Base-by-base conservation (phyloP, 768 basidiomycete species). In the Mycena metata region DNA sequence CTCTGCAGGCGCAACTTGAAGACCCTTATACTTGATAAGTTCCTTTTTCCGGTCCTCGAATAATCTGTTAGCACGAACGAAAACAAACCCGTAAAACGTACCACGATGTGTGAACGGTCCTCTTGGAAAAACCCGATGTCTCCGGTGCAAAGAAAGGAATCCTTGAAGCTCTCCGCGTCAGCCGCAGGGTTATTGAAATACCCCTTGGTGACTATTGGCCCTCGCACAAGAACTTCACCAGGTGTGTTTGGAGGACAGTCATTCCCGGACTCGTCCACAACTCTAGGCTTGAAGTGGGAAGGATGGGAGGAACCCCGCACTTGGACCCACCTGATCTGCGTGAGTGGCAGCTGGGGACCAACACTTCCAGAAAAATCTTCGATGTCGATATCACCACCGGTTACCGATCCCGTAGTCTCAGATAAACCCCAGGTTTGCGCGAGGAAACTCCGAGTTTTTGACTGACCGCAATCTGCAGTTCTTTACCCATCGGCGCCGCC, bases 1-100 rank as follows among this genome's bases (percentile, higher is more conserved):
- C 60, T 81, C 80, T 2, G 80, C 79, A 0, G 80, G 79, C 0
- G 79, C 72, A 16, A 80, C 76, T 58, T 75, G 72, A 17, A 73
- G 59, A n/a, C 74, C 69, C 45, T 71, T 73, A 11, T 62, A 65
- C 30, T 73, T 71, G 52, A 74, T 74, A 3, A 74, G 64, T 35
- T 74, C 73, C 50, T 76, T 76, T 24, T 72, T 66, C 16, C 75
- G 73, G 58, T 76, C 75, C 56, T 74, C 51, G 23, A 69, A 17
- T 9, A n/a, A 49, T 23, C 8, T n/a, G 33, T 52, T 36, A 30
- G 30, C 3, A 30, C 30, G n/a, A n/a, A n/a, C 30, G 6, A 30
- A 3, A 6, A 30, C 30, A 30, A 30, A 16, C 5, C 13, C 4
- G 21, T 15, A 19, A 36, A n/a, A 47, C 67, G 9, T 46, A 60